Evolutionary conservation across 345 rosid species (phyloP), one percentile per base, ranked within the genome.

Genomic region (Brassica juncea): DNA sequence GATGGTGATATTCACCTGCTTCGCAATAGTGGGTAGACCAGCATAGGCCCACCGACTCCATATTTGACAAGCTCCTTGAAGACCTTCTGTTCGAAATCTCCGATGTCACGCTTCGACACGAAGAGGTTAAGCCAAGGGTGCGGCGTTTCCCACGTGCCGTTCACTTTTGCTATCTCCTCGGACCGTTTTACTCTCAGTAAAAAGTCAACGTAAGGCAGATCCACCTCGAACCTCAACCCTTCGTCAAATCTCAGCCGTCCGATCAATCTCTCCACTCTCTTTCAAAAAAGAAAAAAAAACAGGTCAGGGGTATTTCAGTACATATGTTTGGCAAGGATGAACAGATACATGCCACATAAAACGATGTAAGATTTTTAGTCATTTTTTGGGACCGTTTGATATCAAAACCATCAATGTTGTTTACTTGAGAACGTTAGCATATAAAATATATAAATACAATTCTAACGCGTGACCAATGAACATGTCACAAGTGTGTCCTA

Each of bases 101-200:
- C 88, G 5, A 94, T 90, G 73, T 88, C 86, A 0, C 75, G 57
- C 63, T 84, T 85, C 7, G 99, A 89, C 64, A 94, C 90, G 63
- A 92, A 88, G 67, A 94, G 76, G 76, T 94, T 94, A 79, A 94
- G 71, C 99, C 99, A 94, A 16, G 99, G 99, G 86, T 94, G 99
- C 1, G 99, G 94, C 11, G 88, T 77, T 37, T 91, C 97, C 98
- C 99, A 93, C 7, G 85, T 79, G 28, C 98, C 97, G 35, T 27
- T 85, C 52, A 85, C 86, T 71, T 77, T 88, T 0, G 97, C 97
- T 1, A 83, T 75, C 28, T 77, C 86, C 81, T 94, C 99, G 4
- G 39, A 84, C 0, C 66, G 86, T 72, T 87, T 90, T 55, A 94
- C 99, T n/a, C 99, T 89, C 72, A 87, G 67, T 58, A 94, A 32